Evolutionary conservation across 768 basidiomycete genomes (phyloP), one percentile per base, ranked within the genome.

Genomic region (Rhizopogon sp.): DNA sequence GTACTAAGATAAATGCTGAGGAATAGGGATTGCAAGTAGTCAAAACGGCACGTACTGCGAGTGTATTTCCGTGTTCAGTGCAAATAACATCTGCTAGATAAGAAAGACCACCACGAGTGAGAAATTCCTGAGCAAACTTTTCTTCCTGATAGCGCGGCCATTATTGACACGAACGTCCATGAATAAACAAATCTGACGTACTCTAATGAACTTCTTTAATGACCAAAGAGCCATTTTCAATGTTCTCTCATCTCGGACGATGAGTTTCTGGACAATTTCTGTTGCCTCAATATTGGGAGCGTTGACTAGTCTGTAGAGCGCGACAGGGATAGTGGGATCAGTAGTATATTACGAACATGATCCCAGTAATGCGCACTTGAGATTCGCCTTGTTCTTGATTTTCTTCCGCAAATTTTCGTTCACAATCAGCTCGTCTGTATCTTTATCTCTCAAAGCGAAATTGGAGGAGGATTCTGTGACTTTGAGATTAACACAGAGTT

Each of bases 391-490:
- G 40, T 78, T 77, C 70, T 81, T 87, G 60, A 94, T 90, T 74
- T 88, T 89, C 72, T 81, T 84, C 65, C 84, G 79, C 63, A 97
- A 66, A 65, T 94, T 95, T 59, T 93, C 90, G 62, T 89, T 88
- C 28, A 91, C 94, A 16, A 97, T 86, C 45, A 95, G 70, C 60
- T 90, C 90, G 56, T 89, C 88, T 14, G 78, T 81, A 61, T 91
- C 88, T 25, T 70, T 70, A 66, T 94, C 91, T 61, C 93, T 79
- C 56, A 96, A 69, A 1, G 91, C 88, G 65, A 82, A 93, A 58
- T 88, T 73, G 1, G 79, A 77, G 1, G 89, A 79, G 0, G 87
- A 78, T 39, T 90, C 90, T 55, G 82, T 82, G 55, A 93, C 83
- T 69, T 87, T 85, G 60, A 96, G 74, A 70, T 85, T 93, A 60